Evolutionary conservation across 176 grass and related monocot genomes (phyloP).

Genomic region (Eragrostis nindensis): DNA sequence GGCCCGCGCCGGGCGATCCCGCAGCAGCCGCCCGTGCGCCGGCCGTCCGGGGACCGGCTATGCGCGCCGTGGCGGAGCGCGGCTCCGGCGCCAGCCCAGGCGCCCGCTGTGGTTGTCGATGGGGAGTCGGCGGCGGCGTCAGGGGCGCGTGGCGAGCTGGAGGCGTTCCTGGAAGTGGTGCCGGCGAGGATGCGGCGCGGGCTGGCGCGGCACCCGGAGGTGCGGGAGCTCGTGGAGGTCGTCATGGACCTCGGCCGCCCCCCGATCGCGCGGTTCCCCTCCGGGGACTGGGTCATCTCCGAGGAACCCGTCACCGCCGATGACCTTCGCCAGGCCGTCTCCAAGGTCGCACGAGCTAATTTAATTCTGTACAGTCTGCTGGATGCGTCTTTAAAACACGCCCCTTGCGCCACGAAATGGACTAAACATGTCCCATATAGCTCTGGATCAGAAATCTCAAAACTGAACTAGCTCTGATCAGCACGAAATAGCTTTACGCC

Average conservation of each 20-base stretch:
- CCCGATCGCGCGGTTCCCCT: constrained; percentile 84
- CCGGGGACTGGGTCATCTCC: constrained; percentile 90
- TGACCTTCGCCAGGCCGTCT: constrained; percentile 82
- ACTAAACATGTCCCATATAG: background rate
- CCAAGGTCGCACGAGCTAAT: constrained; percentile 59
- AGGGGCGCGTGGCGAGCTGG: constrained; percentile 52
- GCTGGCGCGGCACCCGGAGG: constrained; percentile 65
- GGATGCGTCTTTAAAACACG: background rate
- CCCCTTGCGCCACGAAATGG: background rate
- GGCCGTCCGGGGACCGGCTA: constrained; percentile 54
- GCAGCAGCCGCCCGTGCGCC: constrained; percentile 71
- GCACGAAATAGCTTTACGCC: background rate
- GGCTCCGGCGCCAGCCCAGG: background rate
- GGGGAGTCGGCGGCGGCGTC: constrained; percentile 6
- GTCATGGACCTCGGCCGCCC: constrained; percentile 91
- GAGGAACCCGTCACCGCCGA: constrained; percentile 65
- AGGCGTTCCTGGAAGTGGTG: constrained; percentile 85
- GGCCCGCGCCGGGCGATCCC: constrained; percentile 55
- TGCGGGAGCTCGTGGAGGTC: constrained; percentile 88
- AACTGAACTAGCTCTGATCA: background rate
- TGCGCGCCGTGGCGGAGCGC: constrained; percentile 53
- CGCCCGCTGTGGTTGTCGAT: background rate
- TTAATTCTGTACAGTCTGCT: background rate
- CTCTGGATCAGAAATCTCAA: background rate
- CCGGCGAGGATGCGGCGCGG: constrained; percentile 77